Evolutionary conservation across 2,329 filamentous ascomycete species (phyloP).

Genomic region (Ceratocystis papillata): DNA sequence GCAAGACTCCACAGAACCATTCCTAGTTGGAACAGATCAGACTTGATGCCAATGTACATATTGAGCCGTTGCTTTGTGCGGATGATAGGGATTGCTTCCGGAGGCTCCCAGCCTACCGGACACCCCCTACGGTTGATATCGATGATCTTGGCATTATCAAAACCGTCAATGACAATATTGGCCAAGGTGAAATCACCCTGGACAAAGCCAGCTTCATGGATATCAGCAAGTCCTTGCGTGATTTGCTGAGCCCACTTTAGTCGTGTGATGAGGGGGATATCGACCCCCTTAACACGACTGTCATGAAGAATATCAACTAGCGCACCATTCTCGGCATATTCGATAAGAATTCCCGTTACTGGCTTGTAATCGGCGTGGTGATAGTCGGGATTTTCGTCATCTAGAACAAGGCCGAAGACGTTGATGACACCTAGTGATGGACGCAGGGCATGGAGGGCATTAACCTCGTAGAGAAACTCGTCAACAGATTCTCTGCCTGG

Average conservation of each 20-base stretch:
- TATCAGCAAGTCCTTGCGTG: slow-evolving; percentile 75
- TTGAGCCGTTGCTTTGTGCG: slow-evolving; percentile 80
- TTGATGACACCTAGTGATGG: slow-evolving; percentile 68
- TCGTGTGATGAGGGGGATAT: slow-evolving; percentile 57
- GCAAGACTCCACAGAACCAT: slow-evolving; percentile 96
- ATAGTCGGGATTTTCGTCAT: slow-evolving; percentile 56
- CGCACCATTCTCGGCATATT: slow-evolving; percentile 74
- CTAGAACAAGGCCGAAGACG: slow-evolving; percentile 78
- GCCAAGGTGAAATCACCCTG: slow-evolving; percentile 96
- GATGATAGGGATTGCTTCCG: slow-evolving; percentile 76
- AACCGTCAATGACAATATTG: slow-evolving; percentile 83
- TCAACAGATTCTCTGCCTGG: slow-evolving; percentile 90
- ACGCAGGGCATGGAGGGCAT: slow-evolving; percentile 70
- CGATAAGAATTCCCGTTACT: slow-evolving; percentile 83
- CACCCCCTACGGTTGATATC: slow-evolving; percentile 97
- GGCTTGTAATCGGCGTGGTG: slow-evolving; percentile 39
- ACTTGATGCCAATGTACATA: slow-evolving; percentile 98
- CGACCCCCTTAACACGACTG: slow-evolving; percentile 34
- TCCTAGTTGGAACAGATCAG: slow-evolving; percentile 86
- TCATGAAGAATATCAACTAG: slow-evolving; percentile 89
- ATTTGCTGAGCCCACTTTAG: slow-evolving; percentile 89
- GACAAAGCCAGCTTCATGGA: slow-evolving; percentile 92
- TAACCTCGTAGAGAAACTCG: slow-evolving; percentile 95
- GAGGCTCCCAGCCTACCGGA: slow-evolving; percentile 93
- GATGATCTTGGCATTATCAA: slow-evolving; percentile 87